Evolutionary conservation across 768 basidiomycete species (phyloP).

Genomic region (Leucosporidium scottii): DNA sequence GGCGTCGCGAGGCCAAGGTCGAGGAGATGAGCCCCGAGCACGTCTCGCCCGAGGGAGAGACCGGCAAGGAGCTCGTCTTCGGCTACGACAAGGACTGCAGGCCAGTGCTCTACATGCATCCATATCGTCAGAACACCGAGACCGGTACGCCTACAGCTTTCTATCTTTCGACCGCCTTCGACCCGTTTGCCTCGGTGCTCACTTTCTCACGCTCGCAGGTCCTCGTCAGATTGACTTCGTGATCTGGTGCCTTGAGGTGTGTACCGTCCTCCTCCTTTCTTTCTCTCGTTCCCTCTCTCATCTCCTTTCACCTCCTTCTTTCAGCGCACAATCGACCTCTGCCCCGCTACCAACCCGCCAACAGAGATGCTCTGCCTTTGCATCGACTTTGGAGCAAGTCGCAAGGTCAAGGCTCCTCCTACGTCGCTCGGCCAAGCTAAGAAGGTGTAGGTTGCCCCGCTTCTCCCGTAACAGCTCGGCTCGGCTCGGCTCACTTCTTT

Average conservation of each 20-base stretch:
- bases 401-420: slow-evolving; percentile 32
- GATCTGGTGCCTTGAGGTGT: slow-evolving; percentile 66
- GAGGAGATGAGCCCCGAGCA: slow-evolving; percentile 54
- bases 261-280: too few species aligned
- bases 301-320: too few species aligned
- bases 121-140: slow-evolving; percentile 68
- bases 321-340: slow-evolving; percentile 29
- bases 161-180: not conserved
- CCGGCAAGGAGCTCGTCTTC: slow-evolving; percentile 72
- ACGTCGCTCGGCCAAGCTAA: slow-evolving; percentile 35
- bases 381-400: slow-evolving; percentile 37
- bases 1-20: slow-evolving; percentile 72
- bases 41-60: slow-evolving; percentile 69
- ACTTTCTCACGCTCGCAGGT: slow-evolving; percentile 24
- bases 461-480: not conserved
- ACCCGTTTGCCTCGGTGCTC: slow-evolving; percentile 37
- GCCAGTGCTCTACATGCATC: slow-evolving; percentile 40
- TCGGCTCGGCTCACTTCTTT: slow-evolving; percentile 33
- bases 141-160: not conserved
- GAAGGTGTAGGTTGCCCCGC: slow-evolving; percentile 28
- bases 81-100: slow-evolving; percentile 60
- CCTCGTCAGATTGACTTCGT: slow-evolving; percentile 59
- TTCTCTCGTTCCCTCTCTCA: too few species aligned
- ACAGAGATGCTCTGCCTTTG: slow-evolving; percentile 34
- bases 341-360: slow-evolving; percentile 20